These are phyloP conservation scores for Blastocystis sp. DNA, from an alignment of 352 stramenopile genomes.

Conservation along the genomic window DNA sequence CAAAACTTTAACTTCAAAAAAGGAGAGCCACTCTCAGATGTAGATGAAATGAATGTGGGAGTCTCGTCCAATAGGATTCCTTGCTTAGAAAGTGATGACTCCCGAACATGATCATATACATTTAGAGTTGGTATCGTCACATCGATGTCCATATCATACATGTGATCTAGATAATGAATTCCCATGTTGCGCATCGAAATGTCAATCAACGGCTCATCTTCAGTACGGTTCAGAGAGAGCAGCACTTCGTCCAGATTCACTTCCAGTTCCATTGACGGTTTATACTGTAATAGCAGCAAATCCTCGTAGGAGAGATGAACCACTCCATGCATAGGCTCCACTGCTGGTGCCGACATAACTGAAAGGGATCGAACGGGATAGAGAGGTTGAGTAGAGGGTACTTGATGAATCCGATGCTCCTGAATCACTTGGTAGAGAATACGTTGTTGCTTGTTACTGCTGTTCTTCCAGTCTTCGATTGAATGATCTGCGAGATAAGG, in stretches of 20 bases:
- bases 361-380: background rate
- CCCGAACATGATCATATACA: background rate
- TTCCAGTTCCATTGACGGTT: constrained; percentile 11
- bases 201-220: background rate
- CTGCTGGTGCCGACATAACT: background rate
- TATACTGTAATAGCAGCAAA: constrained; percentile 46
- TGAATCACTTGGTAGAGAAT: constrained; percentile 3
- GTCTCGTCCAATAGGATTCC: background rate
- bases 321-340: constrained; percentile 1
- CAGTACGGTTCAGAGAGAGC: background rate
- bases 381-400: background rate
- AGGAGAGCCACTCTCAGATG: background rate
- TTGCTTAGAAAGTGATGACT: background rate
- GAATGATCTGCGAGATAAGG: background rate
- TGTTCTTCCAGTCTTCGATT: background rate
- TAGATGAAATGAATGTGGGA: background rate
- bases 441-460: background rate
- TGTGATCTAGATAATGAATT: constrained; percentile 30
- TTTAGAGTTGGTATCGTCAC: background rate
- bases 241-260: background rate
- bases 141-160: constrained; percentile 55
- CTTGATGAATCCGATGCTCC: background rate
- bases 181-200: background rate
- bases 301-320: constrained; percentile 49
- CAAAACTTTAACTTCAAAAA: constrained; percentile 12